phyloP scores from a whole-genome alignment of 2,329 filamentous ascomycete species.

The Penicillium sp. region DNA sequence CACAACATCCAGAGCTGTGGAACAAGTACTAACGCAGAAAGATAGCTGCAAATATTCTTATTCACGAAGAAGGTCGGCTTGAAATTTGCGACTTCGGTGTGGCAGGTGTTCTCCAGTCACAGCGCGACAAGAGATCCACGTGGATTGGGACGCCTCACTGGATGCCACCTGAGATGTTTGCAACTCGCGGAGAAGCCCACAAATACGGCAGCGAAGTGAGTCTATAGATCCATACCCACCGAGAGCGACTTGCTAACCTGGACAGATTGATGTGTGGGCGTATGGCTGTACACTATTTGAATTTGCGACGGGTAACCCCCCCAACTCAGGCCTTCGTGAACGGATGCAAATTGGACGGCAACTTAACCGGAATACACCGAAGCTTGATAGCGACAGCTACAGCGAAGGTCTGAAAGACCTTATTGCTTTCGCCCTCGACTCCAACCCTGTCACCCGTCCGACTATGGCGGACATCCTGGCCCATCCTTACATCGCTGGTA shows the following conservation, averaged over 20 bases:
- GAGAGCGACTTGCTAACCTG: slow-evolving; percentile 8
- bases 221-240: not conserved
- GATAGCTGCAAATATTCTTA: slow-evolving; percentile 63
- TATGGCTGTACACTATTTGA: slow-evolving; percentile 54
- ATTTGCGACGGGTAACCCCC: slow-evolving; percentile 52
- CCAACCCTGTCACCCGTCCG: slow-evolving; percentile 47
- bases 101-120: slow-evolving; percentile 61
- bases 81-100: slow-evolving; percentile 69
- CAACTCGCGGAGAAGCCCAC: slow-evolving; percentile 40
- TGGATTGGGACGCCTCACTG: slow-evolving; percentile 68
- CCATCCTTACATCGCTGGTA: slow-evolving; percentile 48
- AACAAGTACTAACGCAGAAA: slow-evolving; percentile 6
- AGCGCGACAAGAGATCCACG: slow-evolving; percentile 62
- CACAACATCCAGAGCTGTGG: not conserved
- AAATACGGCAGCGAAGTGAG: slow-evolving; percentile 51
- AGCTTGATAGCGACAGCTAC: slow-evolving; percentile 46
- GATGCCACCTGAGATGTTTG: slow-evolving; percentile 65
- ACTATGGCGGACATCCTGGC: slow-evolving; percentile 49
- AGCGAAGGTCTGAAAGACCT: slow-evolving; percentile 49
- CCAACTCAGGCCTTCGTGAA: slow-evolving; percentile 50
- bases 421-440: slow-evolving; percentile 47
- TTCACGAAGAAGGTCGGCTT: slow-evolving; percentile 63
- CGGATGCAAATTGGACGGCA: slow-evolving; percentile 50
- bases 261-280: slow-evolving; percentile 53
- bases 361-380: slow-evolving; percentile 44